Base-by-base conservation (phyloP, 2,329 filamentous ascomycete species). In the Fusarium sp. region DNA sequence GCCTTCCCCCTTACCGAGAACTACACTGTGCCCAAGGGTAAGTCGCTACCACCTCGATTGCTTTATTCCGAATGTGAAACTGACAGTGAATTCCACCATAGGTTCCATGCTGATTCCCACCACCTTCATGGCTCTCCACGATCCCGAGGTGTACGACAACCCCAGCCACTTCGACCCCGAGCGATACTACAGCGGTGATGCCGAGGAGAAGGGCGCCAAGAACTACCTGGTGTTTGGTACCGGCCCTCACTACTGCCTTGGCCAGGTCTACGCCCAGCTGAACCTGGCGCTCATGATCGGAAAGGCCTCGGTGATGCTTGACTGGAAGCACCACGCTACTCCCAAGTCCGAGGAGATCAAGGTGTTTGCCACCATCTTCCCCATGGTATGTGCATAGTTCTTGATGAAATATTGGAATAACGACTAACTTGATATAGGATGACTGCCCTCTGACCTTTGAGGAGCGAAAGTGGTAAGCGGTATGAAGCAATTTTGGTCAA, bases 291-390 rank as follows among this genome's bases (percentile, higher is more conserved):
- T 92, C 42, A 91, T 96, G 84, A 85, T 97, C 72, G 93, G 93
- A 74, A 97, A 95, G 84, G 93, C 93, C 8, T 91, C 91, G 65
- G 83, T 97, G 76, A 83, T 88, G 74, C 83, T 98, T 68, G 88
- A 98, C 77, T 98, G 94, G 94, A 85, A 88, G 76, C 95, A 99
- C 77, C 88, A 92, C 75, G 79, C 92, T 15, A 98, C 95, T 10
- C 87, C 91, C 0, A 73, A 83, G 57, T 96, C 92, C 0, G 95
- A 99, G 80, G 89, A 96, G 78, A 98, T 99, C 78, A 94, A 96
- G 82, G 94, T 98, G 68, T 99, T 98, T 80, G 95, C 95, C 36
- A 97, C 93, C 26, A 96, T 99, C 70, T 99, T 99, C 85, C 95
- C 95, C 53, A 90, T 91, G 90, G 93, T 96, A 80, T 77, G 88